Percentiles rank a stretch among this genome's conserved stretches.
phyloP scores from a whole-genome alignment of 2,329 filamentous ascomycete genomes.

The Arachnopeziza araneosa region DNA sequence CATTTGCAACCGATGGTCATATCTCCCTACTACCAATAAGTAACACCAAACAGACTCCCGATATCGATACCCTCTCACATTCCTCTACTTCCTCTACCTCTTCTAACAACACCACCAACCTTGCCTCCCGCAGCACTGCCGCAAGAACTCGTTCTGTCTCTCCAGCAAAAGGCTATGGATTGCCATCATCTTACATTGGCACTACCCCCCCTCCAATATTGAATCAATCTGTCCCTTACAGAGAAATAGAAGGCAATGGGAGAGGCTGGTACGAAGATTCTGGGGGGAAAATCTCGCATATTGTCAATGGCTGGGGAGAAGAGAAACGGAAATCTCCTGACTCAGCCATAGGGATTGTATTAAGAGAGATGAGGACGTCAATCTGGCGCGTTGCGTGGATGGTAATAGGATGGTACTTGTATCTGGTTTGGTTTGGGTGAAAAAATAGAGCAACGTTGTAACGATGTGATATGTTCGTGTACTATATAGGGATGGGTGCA shows the following conservation, averaged over 20 bases:
- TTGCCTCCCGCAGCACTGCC: conserved; percentile 24
- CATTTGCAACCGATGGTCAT: conserved; percentile 1
- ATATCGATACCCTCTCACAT: not conserved
- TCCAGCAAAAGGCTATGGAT: conserved; percentile 27
- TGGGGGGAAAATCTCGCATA: not conserved
- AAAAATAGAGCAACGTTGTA: not conserved
- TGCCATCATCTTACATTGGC: conserved; percentile 19
- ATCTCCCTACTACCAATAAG: conserved; percentile 20
- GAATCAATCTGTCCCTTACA: conserved; percentile 6
- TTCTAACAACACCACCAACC: conserved; percentile 18
- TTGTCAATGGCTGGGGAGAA: not conserved
- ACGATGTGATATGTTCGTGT: not conserved
- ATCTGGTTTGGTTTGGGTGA: not conserved
- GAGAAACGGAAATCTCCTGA: not conserved
- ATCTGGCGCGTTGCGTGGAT: not conserved
- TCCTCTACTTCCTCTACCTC: conserved; percentile 27
- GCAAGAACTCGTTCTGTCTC: conserved; percentile 24
- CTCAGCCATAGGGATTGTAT: not conserved
- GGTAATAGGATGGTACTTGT: not conserved
- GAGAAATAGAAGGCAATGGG: conserved; percentile 7
- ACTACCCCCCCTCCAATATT: conserved; percentile 18
- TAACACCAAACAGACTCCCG: conserved; percentile 1
- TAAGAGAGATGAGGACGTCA: not conserved
- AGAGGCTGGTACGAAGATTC: not conserved
- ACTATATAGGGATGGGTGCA: not conserved